These are phyloP conservation scores for Pisolithus albus DNA, from an alignment of 768 basidiomycete species.

Conservation along the genomic window DNA sequence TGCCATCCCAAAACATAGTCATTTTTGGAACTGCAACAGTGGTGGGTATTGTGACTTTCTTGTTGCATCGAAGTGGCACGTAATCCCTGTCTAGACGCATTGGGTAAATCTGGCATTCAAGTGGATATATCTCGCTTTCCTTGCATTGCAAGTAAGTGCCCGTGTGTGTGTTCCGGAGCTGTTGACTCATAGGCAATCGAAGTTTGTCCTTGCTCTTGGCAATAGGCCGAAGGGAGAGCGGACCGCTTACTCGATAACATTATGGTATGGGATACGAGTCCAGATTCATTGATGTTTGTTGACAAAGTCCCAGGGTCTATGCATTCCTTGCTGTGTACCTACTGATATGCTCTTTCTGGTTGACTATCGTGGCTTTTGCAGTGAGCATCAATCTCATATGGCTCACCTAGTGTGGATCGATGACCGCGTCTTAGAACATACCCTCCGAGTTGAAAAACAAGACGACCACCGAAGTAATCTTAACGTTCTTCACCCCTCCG, in stretches of 20 bases:
- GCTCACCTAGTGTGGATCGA: background rate
- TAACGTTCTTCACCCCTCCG: constrained; percentile 64
- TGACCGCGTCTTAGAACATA: constrained; percentile 37
- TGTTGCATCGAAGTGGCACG: background rate
- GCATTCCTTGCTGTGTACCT: constrained; percentile 80
- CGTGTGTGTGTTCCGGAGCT: background rate
- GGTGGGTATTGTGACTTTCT: constrained; percentile 38
- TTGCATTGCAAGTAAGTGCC: constrained; percentile 60
- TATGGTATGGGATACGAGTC: constrained; percentile 45
- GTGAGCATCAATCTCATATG: constrained; percentile 32
- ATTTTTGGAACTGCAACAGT: constrained; percentile 69
- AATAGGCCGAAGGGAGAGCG: constrained; percentile 89
- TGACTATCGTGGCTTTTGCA: constrained; percentile 74
- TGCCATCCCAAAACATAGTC: constrained; percentile 45
- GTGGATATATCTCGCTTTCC: constrained; percentile 83
- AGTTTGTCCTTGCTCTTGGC: constrained; percentile 68
- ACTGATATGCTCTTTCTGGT: constrained; percentile 77
- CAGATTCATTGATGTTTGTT: constrained; percentile 2
- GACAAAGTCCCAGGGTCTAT: constrained; percentile 54
- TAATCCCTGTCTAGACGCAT: constrained; percentile 52
- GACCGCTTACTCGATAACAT: constrained; percentile 57
- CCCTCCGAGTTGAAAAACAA: constrained; percentile 45
- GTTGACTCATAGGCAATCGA: background rate
- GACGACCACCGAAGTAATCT: constrained; percentile 42
- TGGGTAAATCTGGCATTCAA: constrained; percentile 80